These are phyloP conservation scores for Pyrus hybrid DNA, from an alignment of 331 rosid species.

Conservation along the genomic window DNA sequence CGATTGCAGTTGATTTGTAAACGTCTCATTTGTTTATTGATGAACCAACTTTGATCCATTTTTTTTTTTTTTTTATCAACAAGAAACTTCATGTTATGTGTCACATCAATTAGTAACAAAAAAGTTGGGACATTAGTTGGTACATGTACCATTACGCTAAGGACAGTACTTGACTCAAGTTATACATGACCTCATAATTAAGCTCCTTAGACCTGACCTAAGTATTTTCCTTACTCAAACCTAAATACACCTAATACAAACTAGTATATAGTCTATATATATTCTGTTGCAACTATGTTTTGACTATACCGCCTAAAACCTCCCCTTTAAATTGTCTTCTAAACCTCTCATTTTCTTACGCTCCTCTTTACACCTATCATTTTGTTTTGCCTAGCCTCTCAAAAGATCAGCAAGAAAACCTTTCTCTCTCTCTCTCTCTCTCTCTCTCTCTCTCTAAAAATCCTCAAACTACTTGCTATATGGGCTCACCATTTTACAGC, in stretches of 20 bases:
- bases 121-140: background rate
- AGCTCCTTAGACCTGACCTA: background rate
- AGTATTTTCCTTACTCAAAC: background rate
- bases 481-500: slow-evolving; percentile 37
- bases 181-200: background rate
- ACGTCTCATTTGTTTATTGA: background rate
- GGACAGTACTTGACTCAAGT: background rate
- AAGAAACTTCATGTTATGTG: background rate
- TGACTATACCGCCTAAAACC: slow-evolving; percentile 23
- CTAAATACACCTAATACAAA: slow-evolving; percentile 7
- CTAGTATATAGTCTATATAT: slow-evolving; percentile 6
- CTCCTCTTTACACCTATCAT: slow-evolving; percentile 37
- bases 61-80: too few relatives aligned
- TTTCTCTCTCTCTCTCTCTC: slow-evolving; percentile 10
- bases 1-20: background rate
- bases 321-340: slow-evolving; percentile 45
- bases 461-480: background rate
- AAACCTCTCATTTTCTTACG: slow-evolving; percentile 17
- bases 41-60: background rate
- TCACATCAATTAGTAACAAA: background rate
- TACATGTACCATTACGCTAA: background rate
- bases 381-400: slow-evolving; percentile 17
- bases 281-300: slow-evolving; percentile 5
- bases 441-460: background rate
- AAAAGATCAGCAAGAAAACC: slow-evolving; percentile 2